Evolutionary conservation across 2,329 filamentous ascomycete genomes (phyloP), one percentile per base, ranked within the genome.

Genomic region (Fusarium austroafricanum): DNA sequence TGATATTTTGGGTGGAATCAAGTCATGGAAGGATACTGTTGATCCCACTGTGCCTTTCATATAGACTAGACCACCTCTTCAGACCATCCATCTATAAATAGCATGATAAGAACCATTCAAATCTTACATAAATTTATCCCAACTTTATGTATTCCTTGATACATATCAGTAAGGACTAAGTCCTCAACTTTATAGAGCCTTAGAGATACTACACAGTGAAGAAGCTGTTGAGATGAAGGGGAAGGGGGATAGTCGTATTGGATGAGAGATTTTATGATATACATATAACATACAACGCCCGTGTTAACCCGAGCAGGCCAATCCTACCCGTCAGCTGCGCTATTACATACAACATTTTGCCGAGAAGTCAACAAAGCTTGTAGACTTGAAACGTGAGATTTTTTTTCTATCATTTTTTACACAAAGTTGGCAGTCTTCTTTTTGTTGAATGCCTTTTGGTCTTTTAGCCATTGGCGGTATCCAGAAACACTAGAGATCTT

Each of bases 391-490:
- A 45, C 26, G 55, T 47, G 47, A 44, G 35, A 33, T 42, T 44
- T 14, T 58, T 55, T 55, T 50, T 21, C 9, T 21, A 40, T 54
- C 12, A 46, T 15, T 46, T 54, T 44, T 82, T 79, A 90, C 67
- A 90, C 80, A 79, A 89, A 89, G 74, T 82, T 87, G 70, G 83
- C 88, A 78, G 89, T 90, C 88, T 96, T 91, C 88, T 96, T 97
- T 84, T 94, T 94, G 83, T 97, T 97, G 83, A 97, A 99, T 11
- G 94, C 95, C 66, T 95, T 87, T 84, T 98, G 96, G 77, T 99
- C 96, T 85, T 97, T 98, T 75, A 99, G 82, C 96, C 96, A 99
- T 79, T 93, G 90, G 75, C 96, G 86, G 79, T 98, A 99, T 45
- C 93, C 94, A 54, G 90, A 86, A 21, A 98, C 93, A 74, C 94